A percentile compares a stretch with the other conserved stretches of the same genome.
Conservation (phyloP, 1,139 yeast genomes). For the Suhomyces taliae region DNA sequence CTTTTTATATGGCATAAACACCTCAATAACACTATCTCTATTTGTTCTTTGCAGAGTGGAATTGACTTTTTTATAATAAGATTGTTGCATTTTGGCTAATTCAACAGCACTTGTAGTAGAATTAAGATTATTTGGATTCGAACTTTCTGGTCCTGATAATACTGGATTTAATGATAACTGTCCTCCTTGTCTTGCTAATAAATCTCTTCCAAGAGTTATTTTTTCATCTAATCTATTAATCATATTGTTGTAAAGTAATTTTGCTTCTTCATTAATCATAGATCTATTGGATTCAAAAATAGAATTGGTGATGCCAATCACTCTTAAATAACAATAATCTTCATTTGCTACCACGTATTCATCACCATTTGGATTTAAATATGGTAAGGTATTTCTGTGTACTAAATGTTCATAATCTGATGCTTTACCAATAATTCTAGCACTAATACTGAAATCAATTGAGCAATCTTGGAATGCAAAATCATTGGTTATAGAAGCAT, state of each 20-base stretch:
- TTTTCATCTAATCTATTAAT: conserved; percentile 27
- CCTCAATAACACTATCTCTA: conserved; percentile 25
- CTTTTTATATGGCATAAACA: conserved; percentile 32
- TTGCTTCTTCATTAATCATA: conserved; percentile 37
- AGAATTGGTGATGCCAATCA: conserved; percentile 25
- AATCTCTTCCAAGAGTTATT: conserved; percentile 25
- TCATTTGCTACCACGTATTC: conserved; percentile 42
- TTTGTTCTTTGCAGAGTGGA: conserved; percentile 2
- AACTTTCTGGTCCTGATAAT: not conserved
- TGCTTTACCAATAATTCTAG: conserved; percentile 38
- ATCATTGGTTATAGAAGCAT: conserved; percentile 31
- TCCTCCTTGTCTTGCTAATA: conserved; percentile 9
- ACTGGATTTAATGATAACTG: not conserved
- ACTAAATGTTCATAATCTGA: conserved; percentile 28
- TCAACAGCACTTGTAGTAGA: conserved; percentile 26
- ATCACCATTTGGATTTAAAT: conserved; percentile 22
- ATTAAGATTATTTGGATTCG: conserved; percentile 6
- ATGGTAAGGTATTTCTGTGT: conserved; percentile 16
- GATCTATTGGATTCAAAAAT: conserved; percentile 30
- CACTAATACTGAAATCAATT: conserved; percentile 37
- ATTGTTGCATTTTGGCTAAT: conserved; percentile 32
- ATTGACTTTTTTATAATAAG: conserved; percentile 26
- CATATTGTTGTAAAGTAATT: conserved; percentile 28
- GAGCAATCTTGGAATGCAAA: conserved; percentile 33
- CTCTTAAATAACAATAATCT: conserved; percentile 29